Percentiles rank a stretch among this genome's conserved stretches.
These are phyloP conservation scores for Penicillium arizonense DNA, from an alignment of 495 filamentous ascomycete genomes.

Conservation along the genomic window DNA sequence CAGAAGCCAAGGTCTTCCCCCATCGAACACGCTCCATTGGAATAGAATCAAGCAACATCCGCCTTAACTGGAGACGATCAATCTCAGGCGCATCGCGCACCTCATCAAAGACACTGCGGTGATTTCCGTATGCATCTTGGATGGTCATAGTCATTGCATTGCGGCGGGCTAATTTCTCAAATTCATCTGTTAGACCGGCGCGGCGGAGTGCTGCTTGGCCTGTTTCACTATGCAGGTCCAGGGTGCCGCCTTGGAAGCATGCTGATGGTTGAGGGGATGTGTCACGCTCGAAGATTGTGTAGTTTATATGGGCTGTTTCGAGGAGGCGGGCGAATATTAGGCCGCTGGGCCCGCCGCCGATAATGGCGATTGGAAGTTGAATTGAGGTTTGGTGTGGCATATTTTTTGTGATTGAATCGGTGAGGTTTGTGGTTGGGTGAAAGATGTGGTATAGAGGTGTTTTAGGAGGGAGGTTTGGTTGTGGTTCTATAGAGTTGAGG, in stretches of 20 bases:
- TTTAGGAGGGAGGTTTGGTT: too few relatives aligned
- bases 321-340: slow-evolving; percentile 56
- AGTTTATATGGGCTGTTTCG: slow-evolving; percentile 33
- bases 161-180: slow-evolving; percentile 38
- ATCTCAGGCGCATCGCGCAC: slow-evolving; percentile 30
- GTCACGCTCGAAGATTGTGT: slow-evolving; percentile 50
- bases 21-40: slow-evolving; percentile 34
- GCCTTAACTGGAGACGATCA: slow-evolving; percentile 36
- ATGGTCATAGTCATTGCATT: slow-evolving; percentile 24
- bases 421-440: too few relatives aligned
- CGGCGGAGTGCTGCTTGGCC: slow-evolving; percentile 50
- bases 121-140: neutral
- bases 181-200: slow-evolving; percentile 49
- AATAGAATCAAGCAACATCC: slow-evolving; percentile 37
- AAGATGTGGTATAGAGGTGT: too few relatives aligned
- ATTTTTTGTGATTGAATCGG: too few relatives aligned
- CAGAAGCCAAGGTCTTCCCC: slow-evolving; percentile 12
- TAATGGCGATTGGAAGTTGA: slow-evolving; percentile 47
- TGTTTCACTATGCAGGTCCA: slow-evolving; percentile 52
- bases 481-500: too few relatives aligned
- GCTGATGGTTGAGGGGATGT: slow-evolving; percentile 29
- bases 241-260: slow-evolving; percentile 40
- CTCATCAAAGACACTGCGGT: neutral
- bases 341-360: slow-evolving; percentile 57
- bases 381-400: slow-evolving; percentile 23